Conservation (phyloP, 345 rosid genomes). For the Brassica rapa region DNA sequence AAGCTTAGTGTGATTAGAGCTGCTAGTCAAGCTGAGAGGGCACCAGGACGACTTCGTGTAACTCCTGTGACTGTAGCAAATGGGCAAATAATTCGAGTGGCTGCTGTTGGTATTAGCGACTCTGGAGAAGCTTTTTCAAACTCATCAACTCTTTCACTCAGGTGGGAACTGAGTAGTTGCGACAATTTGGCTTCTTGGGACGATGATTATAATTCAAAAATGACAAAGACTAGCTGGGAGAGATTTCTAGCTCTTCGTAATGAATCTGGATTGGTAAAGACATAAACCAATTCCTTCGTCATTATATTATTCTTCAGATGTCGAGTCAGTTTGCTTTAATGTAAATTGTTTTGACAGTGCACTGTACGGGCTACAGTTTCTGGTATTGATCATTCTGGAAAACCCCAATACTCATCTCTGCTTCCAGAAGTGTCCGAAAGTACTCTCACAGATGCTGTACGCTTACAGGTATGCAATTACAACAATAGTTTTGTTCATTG, state of each 20-base stretch:
- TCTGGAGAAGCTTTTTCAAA: conserved; percentile 84
- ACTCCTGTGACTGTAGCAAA: conserved; percentile 81
- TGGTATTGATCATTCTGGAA: conserved; percentile 51
- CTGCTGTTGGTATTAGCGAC: conserved; percentile 71
- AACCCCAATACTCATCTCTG: conserved; percentile 43
- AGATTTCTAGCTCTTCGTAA: conserved; percentile 73
- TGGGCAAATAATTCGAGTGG: conserved; percentile 76
- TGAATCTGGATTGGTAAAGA: conserved; percentile 74
- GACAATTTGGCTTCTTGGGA: conserved; percentile 76
- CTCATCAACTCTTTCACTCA: conserved; percentile 79
- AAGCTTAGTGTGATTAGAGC: conserved; percentile 55
- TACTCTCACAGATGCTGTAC: conserved; percentile 70
- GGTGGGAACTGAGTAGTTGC: conserved; percentile 79
- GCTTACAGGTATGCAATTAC: conserved; percentile 63
- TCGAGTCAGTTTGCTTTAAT: neutral
- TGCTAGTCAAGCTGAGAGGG: conserved; percentile 61
- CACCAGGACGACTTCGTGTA: conserved; percentile 55
- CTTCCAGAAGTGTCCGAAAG: conserved; percentile 48
- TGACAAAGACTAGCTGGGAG: conserved; percentile 75
- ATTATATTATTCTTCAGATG: neutral
- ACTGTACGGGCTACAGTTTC: conserved; percentile 70
- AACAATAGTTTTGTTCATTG: neutral
- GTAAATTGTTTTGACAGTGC: conserved; percentile 58
- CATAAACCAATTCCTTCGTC: neutral
- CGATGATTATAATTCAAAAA: conserved; percentile 51